phyloP scores from a whole-genome alignment of 352 stramenopile genomes.

The Phytophthora rubi region DNA sequence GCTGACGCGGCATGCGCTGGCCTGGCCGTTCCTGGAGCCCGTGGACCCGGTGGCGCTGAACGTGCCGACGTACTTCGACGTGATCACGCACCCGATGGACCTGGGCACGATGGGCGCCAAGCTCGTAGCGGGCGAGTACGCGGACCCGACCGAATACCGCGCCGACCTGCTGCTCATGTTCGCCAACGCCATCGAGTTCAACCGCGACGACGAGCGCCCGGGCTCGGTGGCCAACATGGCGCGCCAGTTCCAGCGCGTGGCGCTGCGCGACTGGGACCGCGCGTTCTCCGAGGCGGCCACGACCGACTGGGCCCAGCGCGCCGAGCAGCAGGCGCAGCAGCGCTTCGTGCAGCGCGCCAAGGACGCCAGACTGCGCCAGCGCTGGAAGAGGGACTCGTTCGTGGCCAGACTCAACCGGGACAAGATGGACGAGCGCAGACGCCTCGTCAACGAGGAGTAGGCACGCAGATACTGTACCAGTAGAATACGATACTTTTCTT shows the following conservation, averaged over 20 bases:
- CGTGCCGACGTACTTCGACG: constrained; percentile 94
- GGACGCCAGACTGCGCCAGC: constrained; percentile 46
- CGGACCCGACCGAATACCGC: constrained; percentile 57
- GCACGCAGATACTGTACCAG: neutral
- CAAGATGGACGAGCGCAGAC: constrained; percentile 67
- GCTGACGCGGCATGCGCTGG: constrained; percentile 63
- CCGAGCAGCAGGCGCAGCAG: constrained; percentile 58
- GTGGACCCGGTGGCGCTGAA: constrained; percentile 95
- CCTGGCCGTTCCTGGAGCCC: constrained; percentile 92
- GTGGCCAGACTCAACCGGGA: constrained; percentile 81
- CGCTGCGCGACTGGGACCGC: constrained; percentile 57
- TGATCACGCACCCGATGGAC: constrained; percentile 98
- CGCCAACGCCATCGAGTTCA: constrained; percentile 88
- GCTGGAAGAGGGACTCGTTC: constrained; percentile 86
- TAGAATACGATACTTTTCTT: neutral
- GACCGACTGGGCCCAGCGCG: constrained; percentile 66
- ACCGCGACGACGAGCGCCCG: constrained; percentile 75
- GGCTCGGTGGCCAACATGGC: constrained; percentile 82
- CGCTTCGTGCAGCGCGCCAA: constrained; percentile 64
- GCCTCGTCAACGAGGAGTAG: constrained; percentile 34
- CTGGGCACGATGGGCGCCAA: constrained; percentile 93
- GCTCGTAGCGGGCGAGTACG: constrained; percentile 66
- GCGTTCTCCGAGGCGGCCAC: constrained; percentile 70
- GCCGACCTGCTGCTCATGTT: constrained; percentile 86
- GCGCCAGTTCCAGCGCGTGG: constrained; percentile 57